These are phyloP conservation scores for Leucocoprinus leucothites DNA, from an alignment of 768 basidiomycete species.

Conservation along the genomic window DNA sequence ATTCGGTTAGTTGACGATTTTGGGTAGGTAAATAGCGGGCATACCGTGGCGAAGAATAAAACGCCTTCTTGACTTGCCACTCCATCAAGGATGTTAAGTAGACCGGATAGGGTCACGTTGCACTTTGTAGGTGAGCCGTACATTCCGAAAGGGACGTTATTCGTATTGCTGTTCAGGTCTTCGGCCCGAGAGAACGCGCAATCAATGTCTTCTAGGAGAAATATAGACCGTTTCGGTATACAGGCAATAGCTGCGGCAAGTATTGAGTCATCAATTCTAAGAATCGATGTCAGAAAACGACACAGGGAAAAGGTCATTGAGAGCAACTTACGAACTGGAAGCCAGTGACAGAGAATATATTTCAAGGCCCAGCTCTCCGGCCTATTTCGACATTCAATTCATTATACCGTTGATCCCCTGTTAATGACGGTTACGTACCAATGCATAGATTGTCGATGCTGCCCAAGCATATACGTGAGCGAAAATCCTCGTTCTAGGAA, in stretches of 20 bases:
- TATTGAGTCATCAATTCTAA: slow-evolving; percentile 45
- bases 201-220: slow-evolving; percentile 58
- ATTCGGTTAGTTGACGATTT: neutral
- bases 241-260: slow-evolving; percentile 39
- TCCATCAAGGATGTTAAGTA: slow-evolving; percentile 57
- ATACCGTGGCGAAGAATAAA: slow-evolving; percentile 54
- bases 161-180: neutral
- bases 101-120: slow-evolving; percentile 47
- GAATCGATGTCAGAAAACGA: neutral
- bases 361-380: slow-evolving; percentile 70
- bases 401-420: neutral
- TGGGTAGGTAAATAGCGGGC: slow-evolving; percentile 10
- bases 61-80: slow-evolving; percentile 58
- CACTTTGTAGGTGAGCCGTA: slow-evolving; percentile 17
- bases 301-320: neutral
- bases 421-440: slow-evolving; percentile 25
- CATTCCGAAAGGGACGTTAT: neutral
- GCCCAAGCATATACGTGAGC: slow-evolving; percentile 24
- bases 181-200: slow-evolving; percentile 52
- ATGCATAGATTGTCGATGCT: slow-evolving; percentile 52
- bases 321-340: slow-evolving; percentile 35
- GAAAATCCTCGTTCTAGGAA: slow-evolving; percentile 13
- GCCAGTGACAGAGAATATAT: slow-evolving; percentile 64
- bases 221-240: slow-evolving; percentile 48
- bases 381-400: slow-evolving; percentile 20